Evolutionary conservation across 2,329 filamentous ascomycete species (phyloP).

Genomic region (Aspergillus japonicus): DNA sequence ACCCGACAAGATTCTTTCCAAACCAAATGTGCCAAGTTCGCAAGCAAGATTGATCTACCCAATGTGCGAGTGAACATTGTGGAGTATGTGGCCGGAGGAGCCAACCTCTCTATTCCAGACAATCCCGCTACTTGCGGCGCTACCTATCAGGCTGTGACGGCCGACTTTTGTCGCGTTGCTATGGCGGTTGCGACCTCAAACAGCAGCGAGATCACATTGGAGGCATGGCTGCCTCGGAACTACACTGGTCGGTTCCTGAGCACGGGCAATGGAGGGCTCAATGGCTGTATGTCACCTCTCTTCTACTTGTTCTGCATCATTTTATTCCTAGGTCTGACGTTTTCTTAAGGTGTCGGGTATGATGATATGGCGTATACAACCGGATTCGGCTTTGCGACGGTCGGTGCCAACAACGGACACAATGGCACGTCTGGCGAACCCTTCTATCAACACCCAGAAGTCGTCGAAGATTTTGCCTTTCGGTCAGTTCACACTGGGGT

Average conservation of each 20-base stretch:
- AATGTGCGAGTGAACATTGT: constrained; percentile 33
- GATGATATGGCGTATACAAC: constrained; percentile 46
- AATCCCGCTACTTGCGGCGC: constrained; percentile 38
- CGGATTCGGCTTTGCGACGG: constrained; percentile 44
- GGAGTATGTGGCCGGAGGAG: constrained; percentile 37
- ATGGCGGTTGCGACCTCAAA: constrained; percentile 45
- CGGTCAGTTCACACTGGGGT: constrained; percentile 47
- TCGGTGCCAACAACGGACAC: constrained; percentile 53
- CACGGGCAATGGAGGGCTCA: constrained; percentile 51
- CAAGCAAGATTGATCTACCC: constrained; percentile 26
- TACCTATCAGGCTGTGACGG: constrained; percentile 33
- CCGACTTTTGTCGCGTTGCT: constrained; percentile 41
- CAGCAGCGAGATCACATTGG: constrained; percentile 47
- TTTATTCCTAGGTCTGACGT: not conserved
- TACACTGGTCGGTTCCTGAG: constrained; percentile 50
- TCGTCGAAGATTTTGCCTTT: constrained; percentile 51
- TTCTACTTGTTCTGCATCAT: not conserved
- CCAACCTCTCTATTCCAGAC: constrained; percentile 40
- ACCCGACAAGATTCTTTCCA: constrained; percentile 28
- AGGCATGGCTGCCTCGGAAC: constrained; percentile 49
- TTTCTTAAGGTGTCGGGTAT: constrained; percentile 43
- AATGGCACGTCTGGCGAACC: constrained; percentile 49
- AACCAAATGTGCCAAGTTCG: constrained; percentile 26
- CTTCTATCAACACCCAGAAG: constrained; percentile 48
- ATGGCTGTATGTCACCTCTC: constrained; percentile 42